A percentile compares a stretch with the other conserved stretches of the same genome.
phyloP scores from a whole-genome alignment of 441 rosid genomes.

The Pelargonium myrrhifolium region DNA sequence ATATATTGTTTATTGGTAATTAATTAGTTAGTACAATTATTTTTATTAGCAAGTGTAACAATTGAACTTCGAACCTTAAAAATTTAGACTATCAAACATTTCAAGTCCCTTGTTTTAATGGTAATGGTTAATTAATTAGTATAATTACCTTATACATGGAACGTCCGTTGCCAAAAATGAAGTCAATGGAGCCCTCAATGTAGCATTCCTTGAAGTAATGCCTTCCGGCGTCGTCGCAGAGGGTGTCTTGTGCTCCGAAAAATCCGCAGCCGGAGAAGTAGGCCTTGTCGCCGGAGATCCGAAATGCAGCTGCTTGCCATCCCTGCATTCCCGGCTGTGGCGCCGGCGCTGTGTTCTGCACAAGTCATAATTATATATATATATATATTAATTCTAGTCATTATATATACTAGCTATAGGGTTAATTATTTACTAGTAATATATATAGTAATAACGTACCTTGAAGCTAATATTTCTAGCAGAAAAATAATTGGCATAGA shows the following conservation, averaged over 20 bases:
- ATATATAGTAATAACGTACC: too few relatives aligned
- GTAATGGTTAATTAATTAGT: too few relatives aligned
- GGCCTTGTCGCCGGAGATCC: slow-evolving; percentile 64
- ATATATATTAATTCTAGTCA: too few relatives aligned
- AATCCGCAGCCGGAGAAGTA: slow-evolving; percentile 78
- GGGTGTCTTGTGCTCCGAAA: slow-evolving; percentile 82
- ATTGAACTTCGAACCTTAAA: too few relatives aligned
- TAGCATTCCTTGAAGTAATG: slow-evolving; percentile 68
- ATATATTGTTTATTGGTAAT: too few relatives aligned
- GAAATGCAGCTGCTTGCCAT: slow-evolving; percentile 67
- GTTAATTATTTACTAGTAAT: too few relatives aligned
- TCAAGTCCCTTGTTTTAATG: too few relatives aligned
- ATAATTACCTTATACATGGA: slow-evolving; percentile 46
- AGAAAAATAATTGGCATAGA: slow-evolving; percentile 52
- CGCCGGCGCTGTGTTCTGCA: slow-evolving; percentile 57
- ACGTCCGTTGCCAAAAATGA: slow-evolving; percentile 74
- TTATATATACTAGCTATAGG: too few relatives aligned
- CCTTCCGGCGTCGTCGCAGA: slow-evolving; percentile 59
- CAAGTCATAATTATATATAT: too few relatives aligned
- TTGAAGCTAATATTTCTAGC: slow-evolving; percentile 67
- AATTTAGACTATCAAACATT: too few relatives aligned
- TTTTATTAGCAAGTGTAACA: too few relatives aligned
- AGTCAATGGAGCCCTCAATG: slow-evolving; percentile 78
- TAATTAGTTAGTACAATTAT: too few relatives aligned
- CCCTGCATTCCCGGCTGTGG: slow-evolving; percentile 66